Percentiles rank a stretch among this genome's conserved stretches.
Conservation (phyloP, 2,329 filamentous ascomycete species). For the Penicillium sp. region DNA sequence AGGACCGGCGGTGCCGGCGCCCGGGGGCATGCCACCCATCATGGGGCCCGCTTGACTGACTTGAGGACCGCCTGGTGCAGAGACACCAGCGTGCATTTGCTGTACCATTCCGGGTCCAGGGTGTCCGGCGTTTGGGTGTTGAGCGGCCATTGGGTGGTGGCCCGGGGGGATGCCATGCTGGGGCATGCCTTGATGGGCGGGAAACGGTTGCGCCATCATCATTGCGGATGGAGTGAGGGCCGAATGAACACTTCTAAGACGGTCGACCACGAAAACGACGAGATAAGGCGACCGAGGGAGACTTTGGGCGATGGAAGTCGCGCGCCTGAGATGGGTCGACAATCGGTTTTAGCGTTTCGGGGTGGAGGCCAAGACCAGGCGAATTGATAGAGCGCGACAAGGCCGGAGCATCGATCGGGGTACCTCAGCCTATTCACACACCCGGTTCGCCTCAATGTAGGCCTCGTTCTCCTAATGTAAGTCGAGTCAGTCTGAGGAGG, state of each 20-base stretch:
- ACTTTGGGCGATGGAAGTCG: conserved; percentile 13
- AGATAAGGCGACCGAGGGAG: conserved; percentile 9
- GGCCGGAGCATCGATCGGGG: conserved; percentile 40
- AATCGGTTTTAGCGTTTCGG: conserved; percentile 39
- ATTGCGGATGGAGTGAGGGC: conserved; percentile 51
- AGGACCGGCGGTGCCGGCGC: conserved; percentile 56
- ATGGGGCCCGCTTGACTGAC: conserved; percentile 66
- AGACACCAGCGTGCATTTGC: conserved; percentile 65
- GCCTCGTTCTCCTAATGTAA: conserved; percentile 16
- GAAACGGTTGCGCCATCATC: conserved; percentile 60
- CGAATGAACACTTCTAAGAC: conserved; percentile 30
- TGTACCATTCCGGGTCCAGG: conserved; percentile 56
- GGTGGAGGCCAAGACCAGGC: conserved; percentile 41
- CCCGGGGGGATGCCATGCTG: conserved; percentile 63
- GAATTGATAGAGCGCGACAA: conserved; percentile 33
- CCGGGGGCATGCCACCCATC: conserved; percentile 67
- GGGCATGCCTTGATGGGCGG: conserved; percentile 63
- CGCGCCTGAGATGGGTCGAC: conserved; percentile 37
- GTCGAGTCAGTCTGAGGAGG: conserved; percentile 12
- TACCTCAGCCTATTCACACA: conserved; percentile 27
- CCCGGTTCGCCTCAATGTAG: conserved; percentile 30
- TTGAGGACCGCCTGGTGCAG: conserved; percentile 61
- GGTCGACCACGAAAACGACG: conserved; percentile 23
- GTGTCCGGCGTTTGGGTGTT: conserved; percentile 61
- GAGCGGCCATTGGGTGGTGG: conserved; percentile 65